Evolutionary conservation across 2,329 filamentous ascomycete species (phyloP), one percentile per base, ranked within the genome.

Genomic region (Pseudogymnoascus sp.): DNA sequence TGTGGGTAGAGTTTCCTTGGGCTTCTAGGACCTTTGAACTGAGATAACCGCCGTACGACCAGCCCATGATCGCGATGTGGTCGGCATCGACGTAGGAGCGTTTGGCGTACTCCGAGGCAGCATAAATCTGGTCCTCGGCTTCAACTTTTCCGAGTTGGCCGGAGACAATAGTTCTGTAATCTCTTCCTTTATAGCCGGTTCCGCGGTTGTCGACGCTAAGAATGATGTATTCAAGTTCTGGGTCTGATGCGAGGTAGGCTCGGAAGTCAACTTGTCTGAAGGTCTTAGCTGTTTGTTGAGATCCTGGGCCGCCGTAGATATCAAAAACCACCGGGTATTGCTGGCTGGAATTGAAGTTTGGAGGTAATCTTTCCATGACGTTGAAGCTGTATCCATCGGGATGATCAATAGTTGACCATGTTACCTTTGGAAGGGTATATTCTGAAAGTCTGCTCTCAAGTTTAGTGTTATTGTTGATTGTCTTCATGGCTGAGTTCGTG

Each of bases 161-260:
- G 0, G 82, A 75, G 0, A 89, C 84, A 1, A 77, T 68, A 1
- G 80, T 77, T 1, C 85, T 81, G 75, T 86, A 89, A 1, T 75
- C 77, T 14, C 86, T 83, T 4, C 86, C 86, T 65, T 84, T 82
- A 73, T 75, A 82, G 0, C 82, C 85, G 0, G 86, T 88, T 39
- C 86, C 86, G 2, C 86, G 83, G 70, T 85, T 85, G 71, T 89
- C 86, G 6, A 89, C 81, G 0, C 82, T 86, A 71, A 85, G 82
- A n/a, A 82, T 82, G 58, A 88, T 81, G 73, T 83, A 89, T 68
- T 87, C 78, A 0, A 89, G 80, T 63, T 88, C 85, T 0, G 84
- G 83, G 66, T 89, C 85, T 0, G 84, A 87, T 0, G 83, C 75
- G 50, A 89, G 80, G 72, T 88, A 89, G 0, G 81, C 77, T 57